Percentiles rank a stretch among this genome's conserved stretches.
Conservation (phyloP, 2,329 filamentous ascomycete genomes). For the Claviceps lovelessii region DNA sequence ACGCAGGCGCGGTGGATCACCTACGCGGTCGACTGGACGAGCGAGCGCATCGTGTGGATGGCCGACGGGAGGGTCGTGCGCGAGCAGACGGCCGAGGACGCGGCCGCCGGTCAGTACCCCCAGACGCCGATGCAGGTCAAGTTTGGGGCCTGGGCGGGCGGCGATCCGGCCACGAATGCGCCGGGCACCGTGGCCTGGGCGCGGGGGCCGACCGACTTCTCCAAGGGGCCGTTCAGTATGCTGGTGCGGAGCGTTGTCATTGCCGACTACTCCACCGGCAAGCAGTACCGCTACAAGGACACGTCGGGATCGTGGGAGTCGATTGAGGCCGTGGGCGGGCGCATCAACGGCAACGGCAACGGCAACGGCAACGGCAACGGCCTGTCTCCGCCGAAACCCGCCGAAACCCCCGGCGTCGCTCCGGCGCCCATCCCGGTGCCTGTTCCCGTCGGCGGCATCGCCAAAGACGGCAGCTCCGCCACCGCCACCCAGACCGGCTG, state of each 20-base stretch:
- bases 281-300: slow-evolving; percentile 69
- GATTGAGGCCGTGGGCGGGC: slow-evolving; percentile 67
- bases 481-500: slow-evolving; percentile 45
- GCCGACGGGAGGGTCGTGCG: slow-evolving; percentile 67
- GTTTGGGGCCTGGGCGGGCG: slow-evolving; percentile 83
- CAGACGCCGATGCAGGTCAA: slow-evolving; percentile 94
- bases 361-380: slow-evolving; percentile 34
- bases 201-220: slow-evolving; percentile 71
- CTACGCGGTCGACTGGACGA: slow-evolving; percentile 86
- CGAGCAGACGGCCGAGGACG: slow-evolving; percentile 54
- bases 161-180: slow-evolving; percentile 59
- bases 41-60: slow-evolving; percentile 71
- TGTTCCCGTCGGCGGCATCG: slow-evolving; percentile 58
- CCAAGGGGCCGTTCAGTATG: slow-evolving; percentile 75
- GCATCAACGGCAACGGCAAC: slow-evolving; percentile 52
- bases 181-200: slow-evolving; percentile 83
- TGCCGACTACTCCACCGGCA: slow-evolving; percentile 87
- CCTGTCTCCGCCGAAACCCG: slow-evolving; percentile 44
- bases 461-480: slow-evolving; percentile 36
- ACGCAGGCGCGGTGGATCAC: slow-evolving; percentile 69
- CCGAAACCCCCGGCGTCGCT: slow-evolving; percentile 46
- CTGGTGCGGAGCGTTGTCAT: slow-evolving; percentile 60
- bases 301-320: slow-evolving; percentile 65
- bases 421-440: slow-evolving; percentile 31
- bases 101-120: slow-evolving; percentile 61